These are phyloP conservation scores for Petunia hybrid DNA, from an alignment of 305 asterid genomes.

Conservation along the genomic window DNA sequence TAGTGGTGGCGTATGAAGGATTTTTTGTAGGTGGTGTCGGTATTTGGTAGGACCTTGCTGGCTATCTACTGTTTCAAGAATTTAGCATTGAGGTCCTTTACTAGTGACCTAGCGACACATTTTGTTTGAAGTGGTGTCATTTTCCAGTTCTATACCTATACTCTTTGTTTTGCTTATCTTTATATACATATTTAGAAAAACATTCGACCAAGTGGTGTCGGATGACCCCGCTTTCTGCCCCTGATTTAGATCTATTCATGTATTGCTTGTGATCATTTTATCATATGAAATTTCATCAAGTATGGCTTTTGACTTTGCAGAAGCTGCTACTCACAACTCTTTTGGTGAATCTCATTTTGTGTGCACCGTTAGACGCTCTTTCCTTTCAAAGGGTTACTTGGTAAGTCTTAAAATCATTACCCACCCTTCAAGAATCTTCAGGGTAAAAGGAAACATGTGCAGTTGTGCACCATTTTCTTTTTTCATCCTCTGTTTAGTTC, in stretches of 20 bases:
- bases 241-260: background rate
- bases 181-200: no score
- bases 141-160: no score
- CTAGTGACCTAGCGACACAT: no score
- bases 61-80: no score
- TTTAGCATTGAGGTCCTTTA: no score
- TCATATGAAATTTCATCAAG: background rate
- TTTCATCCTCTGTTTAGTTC: background rate
- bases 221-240: background rate
- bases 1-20: background rate
- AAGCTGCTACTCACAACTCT: constrained; percentile 1
- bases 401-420: constrained; percentile 2
- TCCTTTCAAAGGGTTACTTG: constrained; percentile 7
- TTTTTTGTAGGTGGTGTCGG: background rate
- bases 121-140: no score
- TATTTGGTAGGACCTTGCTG: no score
- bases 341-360: constrained; percentile 7
- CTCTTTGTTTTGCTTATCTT: no score
- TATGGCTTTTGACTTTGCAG: background rate
- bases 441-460: no score
- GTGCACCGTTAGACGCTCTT: constrained; percentile 3
- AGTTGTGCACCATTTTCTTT: no score
- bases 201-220: no score
- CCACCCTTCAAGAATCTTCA: no score
- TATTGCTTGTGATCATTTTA: background rate